Evolutionary conservation across 2,329 filamentous ascomycete species (phyloP), one percentile per base, ranked within the genome.

Genomic region (Xylariaceae sp.): DNA sequence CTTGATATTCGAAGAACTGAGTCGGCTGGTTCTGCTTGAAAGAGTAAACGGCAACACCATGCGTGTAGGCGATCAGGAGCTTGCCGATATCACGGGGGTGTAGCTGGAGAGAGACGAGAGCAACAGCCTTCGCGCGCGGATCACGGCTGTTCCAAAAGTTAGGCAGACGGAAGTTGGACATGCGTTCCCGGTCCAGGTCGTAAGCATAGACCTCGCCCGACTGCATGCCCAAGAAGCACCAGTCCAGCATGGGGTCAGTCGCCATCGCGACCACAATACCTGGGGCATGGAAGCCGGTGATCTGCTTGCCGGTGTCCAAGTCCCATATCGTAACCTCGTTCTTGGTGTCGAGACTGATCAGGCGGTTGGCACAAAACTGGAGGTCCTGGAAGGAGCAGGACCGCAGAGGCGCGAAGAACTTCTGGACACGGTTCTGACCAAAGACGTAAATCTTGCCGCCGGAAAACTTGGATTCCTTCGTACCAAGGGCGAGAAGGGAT

Each of bases 71-170:
- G 37, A 98, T 83, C 37, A 98, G 63, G 17, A 98, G 68, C 51
- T 87, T 88, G 4, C 92, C 92, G 44, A 96, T 85, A 55, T 98
- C 92, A 48, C 88, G 75, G 2, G 92, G 89, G 52, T 96, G 92
- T 47, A 96, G 70, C 39, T 87, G 77, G 52, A 98, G 65, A 12
- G 81, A 82, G 13, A 95, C 73, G 21, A 96, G 68, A 2, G 79
- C 58, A 7, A 61, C 56, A 6, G 62, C 61, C 31, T 78, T 71
- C 8, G 80, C 75, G 35, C 73, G 74, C 0, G 84, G 77, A 44
- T 86, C 83, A 40, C 72, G 70, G 43, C 84, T 75, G 32, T 69
- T 68, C 90, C 90, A 96, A 37, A 94, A 76, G 55, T 94, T 94
- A 10, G 87, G 82, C 33, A 98, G 76, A 37, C 77, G 78, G 58